These are phyloP conservation scores for Hirsutella minnesotensis DNA, from an alignment of 2,329 filamentous ascomycete genomes.

Conservation along the genomic window DNA sequence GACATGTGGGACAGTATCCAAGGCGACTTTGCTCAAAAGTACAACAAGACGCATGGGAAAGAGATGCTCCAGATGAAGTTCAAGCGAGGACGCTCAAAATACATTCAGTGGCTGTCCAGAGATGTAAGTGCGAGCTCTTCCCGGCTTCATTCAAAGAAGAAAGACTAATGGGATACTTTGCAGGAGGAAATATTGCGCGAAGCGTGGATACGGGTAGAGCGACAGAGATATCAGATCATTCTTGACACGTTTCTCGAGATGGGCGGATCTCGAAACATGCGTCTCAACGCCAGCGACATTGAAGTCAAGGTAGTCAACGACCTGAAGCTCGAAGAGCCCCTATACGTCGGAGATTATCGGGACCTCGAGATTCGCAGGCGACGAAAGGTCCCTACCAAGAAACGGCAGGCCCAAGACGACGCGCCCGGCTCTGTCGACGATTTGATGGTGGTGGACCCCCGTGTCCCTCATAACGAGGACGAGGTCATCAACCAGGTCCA, in stretches of 20 bases:
- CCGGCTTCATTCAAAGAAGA: no score
- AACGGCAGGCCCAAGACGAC: conserved; percentile 13
- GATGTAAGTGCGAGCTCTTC: conserved; percentile 30
- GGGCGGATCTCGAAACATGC: conserved; percentile 35
- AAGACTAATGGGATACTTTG: background rate
- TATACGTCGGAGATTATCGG: conserved; percentile 26
- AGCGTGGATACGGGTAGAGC: conserved; percentile 28
- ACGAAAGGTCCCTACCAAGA: conserved; percentile 24
- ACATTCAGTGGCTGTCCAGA: conserved; percentile 32
- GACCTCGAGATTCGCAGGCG: conserved; percentile 26
- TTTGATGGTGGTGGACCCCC: conserved; percentile 22
- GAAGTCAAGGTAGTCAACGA: conserved; percentile 37
- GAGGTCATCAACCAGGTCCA: conserved; percentile 23
- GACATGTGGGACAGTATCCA: conserved; percentile 47
- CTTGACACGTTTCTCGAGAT: conserved; percentile 33
- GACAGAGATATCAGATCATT: conserved; percentile 29
- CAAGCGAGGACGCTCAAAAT: conserved; percentile 35
- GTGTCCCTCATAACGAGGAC: conserved; percentile 19
- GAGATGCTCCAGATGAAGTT: conserved; percentile 46
- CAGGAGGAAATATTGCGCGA: conserved; percentile 28
- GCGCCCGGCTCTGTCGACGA: conserved; percentile 28
- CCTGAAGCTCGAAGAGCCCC: conserved; percentile 23
- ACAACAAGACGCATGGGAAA: conserved; percentile 27
- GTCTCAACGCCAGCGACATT: conserved; percentile 37
- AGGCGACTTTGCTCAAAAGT: conserved; percentile 24